Base-by-base conservation (phyloP, 2,329 filamentous ascomycete genomes). In the Xylariales sp. region DNA sequence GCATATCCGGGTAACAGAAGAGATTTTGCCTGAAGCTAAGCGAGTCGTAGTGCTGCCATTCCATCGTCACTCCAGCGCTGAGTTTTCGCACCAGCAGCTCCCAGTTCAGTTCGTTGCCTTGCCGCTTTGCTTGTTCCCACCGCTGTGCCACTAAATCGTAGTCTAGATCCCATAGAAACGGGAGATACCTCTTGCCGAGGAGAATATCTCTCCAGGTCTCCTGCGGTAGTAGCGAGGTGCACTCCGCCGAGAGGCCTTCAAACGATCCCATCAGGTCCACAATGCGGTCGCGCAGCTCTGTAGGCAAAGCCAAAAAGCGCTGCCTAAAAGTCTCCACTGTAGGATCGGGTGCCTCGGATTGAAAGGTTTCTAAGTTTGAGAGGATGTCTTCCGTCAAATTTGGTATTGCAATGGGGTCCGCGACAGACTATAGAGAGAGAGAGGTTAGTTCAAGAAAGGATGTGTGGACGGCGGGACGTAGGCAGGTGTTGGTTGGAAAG, bases 1-100 rank as follows among this genome's bases (percentile, higher is more conserved):
- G 29, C 16, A 50, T 6, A 7, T 24, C 24, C 3, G 15, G 15
- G 23, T 39, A 40, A 24, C 40, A 38, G 17, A 24, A 16, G 5
- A 31, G 8, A n/a, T 35, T 21, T 13, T 37, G 41, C 3, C 19
- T 38, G 14, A 41, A 33, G 6, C 33, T 39, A 7, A 44, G 33
- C 20, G 29, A 40, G n/a, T 40, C 17, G 13, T 37, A 27, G 38
- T 42, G 46, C 5, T n/a, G 25, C 36, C 27, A 35, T 11, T 29
- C 23, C 12, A 25, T n/a, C 25, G 20, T 27, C 5, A 38, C 37
- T 14, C 42, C 42, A 20, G 45, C 42, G 29, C 48, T 50, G 7
- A 50, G 38, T 18, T 30, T 41, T 8, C 45, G 44, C 4, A 50
- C 47, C 13, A 51, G 43, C 2, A 45, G 38, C 19, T 51, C 50